A percentile compares a stretch with the other conserved stretches of the same genome.
These are phyloP conservation scores for Fulvia fulva DNA, from an alignment of 2,329 filamentous ascomycete genomes.

Conservation along the genomic window DNA sequence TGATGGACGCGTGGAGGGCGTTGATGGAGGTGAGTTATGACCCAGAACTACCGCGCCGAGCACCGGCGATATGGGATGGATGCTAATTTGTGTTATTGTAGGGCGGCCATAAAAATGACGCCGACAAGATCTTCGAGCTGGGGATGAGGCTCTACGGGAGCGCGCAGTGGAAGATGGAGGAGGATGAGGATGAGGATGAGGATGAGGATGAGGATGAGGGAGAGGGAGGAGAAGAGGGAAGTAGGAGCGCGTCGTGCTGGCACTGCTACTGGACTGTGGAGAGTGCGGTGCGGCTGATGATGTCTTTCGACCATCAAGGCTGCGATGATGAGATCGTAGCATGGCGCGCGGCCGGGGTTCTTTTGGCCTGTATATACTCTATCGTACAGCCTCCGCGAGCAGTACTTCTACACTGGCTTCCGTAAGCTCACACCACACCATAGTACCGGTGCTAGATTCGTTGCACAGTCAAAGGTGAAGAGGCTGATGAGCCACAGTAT, in stretches of 20 bases:
- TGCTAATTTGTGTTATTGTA: not conserved
- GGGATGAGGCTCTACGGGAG: not conserved
- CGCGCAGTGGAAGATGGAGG: not conserved
- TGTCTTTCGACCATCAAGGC: not conserved
- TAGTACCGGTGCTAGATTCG: conserved; percentile 48
- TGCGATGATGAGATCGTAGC: not conserved
- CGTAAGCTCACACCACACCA: conserved; percentile 47
- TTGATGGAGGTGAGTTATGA: not conserved
- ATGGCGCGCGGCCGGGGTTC: not conserved
- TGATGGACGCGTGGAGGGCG: not conserved
- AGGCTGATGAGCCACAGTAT: conserved; percentile 56
- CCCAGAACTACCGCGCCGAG: too few species aligned
- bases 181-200: not conserved
- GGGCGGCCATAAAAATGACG: not conserved
- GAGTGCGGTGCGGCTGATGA: not conserved
- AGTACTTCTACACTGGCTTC: conserved; percentile 35
- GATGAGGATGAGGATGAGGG: not conserved
- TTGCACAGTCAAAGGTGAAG: conserved; percentile 50
- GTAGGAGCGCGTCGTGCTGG: not conserved
- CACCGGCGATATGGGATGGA: not conserved
- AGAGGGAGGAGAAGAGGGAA: too few species aligned
- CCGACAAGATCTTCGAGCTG: not conserved
- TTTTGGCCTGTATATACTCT: not conserved
- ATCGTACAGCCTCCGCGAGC: conserved; percentile 2
- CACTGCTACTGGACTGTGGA: not conserved